These are phyloP conservation scores for Debaryomyces prosopidis DNA, from an alignment of 805 yeast genomes.

Conservation along the genomic window DNA sequence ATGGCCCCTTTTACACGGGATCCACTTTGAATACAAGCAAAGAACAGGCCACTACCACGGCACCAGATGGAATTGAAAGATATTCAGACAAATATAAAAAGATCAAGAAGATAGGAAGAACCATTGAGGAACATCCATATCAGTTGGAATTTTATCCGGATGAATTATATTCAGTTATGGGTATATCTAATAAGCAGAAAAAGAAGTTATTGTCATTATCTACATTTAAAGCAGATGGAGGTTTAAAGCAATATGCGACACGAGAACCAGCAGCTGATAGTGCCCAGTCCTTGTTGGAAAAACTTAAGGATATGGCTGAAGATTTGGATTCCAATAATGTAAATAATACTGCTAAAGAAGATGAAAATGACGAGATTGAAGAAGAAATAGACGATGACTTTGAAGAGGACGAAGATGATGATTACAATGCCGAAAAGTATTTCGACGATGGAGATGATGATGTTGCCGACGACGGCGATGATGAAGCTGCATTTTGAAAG, in stretches of 20 bases:
- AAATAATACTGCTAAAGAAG: conserved; percentile 41
- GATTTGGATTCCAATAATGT: conserved; percentile 43
- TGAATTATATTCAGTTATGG: conserved; percentile 75
- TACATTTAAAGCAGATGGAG: conserved; percentile 39
- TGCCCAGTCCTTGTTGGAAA: conserved; percentile 40
- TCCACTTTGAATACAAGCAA: conserved; percentile 34
- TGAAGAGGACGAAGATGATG: conserved; percentile 75
- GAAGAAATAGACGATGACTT: conserved; percentile 66
- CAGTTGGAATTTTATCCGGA: conserved; percentile 69
- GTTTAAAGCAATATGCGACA: conserved; percentile 27
- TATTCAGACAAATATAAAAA: conserved; percentile 80
- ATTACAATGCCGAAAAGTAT: conserved; percentile 77
- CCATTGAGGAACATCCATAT: conserved; percentile 79
- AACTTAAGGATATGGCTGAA: conserved; percentile 45
- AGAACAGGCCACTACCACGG: conserved; percentile 11
- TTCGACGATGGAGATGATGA: conserved; percentile 69
- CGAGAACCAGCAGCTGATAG: conserved; percentile 31
- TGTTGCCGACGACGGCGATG: conserved; percentile 61
- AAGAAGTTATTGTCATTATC: conserved; percentile 46
- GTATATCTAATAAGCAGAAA: conserved; percentile 54
- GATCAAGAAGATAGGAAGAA: conserved; percentile 66
- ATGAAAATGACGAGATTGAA: conserved; percentile 41
- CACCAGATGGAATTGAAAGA: conserved; percentile 70
- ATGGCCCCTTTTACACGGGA: conserved; percentile 71
- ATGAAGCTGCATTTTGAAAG: conserved; percentile 65